Evolutionary conservation across 371 early-diverging fungal species (phyloP).

Genomic region (Syncephalastrum racemosum): DNA sequence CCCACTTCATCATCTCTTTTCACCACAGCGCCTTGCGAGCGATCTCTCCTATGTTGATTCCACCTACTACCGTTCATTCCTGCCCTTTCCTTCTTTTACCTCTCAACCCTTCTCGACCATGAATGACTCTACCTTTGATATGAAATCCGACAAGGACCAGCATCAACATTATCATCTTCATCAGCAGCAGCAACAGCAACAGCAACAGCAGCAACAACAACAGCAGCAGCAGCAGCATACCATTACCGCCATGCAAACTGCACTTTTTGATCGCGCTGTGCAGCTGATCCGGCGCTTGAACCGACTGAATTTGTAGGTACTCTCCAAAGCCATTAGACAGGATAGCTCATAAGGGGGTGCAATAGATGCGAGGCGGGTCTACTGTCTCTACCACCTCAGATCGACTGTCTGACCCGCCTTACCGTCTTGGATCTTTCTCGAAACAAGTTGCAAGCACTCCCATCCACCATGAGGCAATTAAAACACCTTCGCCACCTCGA

Average conservation of each 20-base stretch:
- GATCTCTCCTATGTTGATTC: constrained; percentile 26
- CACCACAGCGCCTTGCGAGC: constrained; percentile 25
- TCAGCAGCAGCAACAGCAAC: too few relatives aligned
- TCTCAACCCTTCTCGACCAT: neutral
- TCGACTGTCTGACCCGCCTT: constrained; percentile 28
- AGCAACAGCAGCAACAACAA: too few relatives aligned
- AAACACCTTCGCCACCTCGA: constrained; percentile 36
- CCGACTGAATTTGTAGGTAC: constrained; percentile 36
- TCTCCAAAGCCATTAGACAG: neutral
- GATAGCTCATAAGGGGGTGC: neutral
- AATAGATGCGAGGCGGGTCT: constrained; percentile 31
- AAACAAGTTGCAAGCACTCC: constrained; percentile 37
- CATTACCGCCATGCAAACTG: constrained; percentile 12
- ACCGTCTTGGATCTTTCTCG: constrained; percentile 44
- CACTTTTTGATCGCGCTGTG: constrained; percentile 24
- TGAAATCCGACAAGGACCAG: neutral
- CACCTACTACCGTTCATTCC: constrained; percentile 19
- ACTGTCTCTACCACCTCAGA: constrained; percentile 28
- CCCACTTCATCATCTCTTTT: constrained; percentile 37
- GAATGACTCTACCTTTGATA: neutral
- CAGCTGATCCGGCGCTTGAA: constrained; percentile 23
- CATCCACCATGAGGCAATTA: constrained; percentile 27
- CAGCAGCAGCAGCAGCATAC: too few relatives aligned
- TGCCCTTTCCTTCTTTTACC: constrained; percentile 1
- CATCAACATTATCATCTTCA: too few relatives aligned